Evolutionary conservation across 1,284 basidiomycete genomes (phyloP), one percentile per base, ranked within the genome.

Genomic region (Cutaneotrichosporon dermatis): DNA sequence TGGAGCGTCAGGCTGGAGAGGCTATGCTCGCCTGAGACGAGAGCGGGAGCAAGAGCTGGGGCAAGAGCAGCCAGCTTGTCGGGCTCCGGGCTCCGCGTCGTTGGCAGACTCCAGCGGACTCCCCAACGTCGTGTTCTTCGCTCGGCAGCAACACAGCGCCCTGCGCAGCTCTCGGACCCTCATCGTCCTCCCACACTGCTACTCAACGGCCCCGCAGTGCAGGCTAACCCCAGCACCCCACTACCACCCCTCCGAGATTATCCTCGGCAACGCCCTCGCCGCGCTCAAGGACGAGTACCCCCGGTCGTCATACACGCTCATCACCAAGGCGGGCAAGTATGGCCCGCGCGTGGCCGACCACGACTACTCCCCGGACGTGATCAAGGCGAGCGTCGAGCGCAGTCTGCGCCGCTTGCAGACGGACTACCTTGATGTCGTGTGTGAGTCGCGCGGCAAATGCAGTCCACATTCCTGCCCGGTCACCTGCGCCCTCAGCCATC

Each of bases 241-340:
- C 77, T 98, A 99, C 77, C 91, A 91, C 37, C 85, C 87, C 2
- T 96, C 93, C 3, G 94, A 98, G 78, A 85, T 89, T 61, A 83
- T 96, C 1, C 81, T 98, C 15, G 94, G 94, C 9, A 84, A 88
- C 51, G 84, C 85, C 4, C 80, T 94, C 33, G 77, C 84, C 52
- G 80, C 83, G 0, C 79, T 95, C 16, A 77, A 80, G 50, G 74
- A 77, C 54, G 87, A 91, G 69, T 93, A 88, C 70, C 90, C 91
- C 15, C 84, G 92, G 34, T 82, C 83, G 12, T 85, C 86, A 1
- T 96, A 95, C 75, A 83, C 86, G 67, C 76, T 95, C 74, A 87
- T 92, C 79, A 94, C 93, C n/a, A 99, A 99, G 79, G 90, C 88
- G 62, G 95, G 93, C 33, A 85, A 94, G 51, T 94, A 89, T 75